A percentile compares a stretch with the other conserved stretches of the same genome.
These are phyloP conservation scores for Hyphopichia burtonii DNA, from an alignment of 1,139 yeast genomes.

Conservation along the genomic window DNA sequence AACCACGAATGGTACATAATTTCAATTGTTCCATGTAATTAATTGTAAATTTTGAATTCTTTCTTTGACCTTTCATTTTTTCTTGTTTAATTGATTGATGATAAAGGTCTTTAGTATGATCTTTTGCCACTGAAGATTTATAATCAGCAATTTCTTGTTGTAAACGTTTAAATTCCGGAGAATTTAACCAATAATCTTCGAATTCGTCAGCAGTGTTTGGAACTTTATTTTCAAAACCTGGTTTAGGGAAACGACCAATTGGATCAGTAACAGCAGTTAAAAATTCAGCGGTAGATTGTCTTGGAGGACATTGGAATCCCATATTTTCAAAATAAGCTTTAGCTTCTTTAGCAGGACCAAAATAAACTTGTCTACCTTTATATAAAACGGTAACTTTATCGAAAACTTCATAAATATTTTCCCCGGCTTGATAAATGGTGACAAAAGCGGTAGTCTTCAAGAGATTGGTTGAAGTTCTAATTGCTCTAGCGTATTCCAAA, in stretches of 20 bases:
- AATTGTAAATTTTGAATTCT: conserved; percentile 33
- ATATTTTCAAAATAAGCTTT: conserved; percentile 34
- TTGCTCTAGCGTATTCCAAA: conserved; percentile 42
- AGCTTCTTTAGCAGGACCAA: conserved; percentile 34
- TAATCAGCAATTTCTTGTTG: conserved; percentile 17
- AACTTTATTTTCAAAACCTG: conserved; percentile 44
- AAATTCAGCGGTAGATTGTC: conserved; percentile 56
- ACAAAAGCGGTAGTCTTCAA: conserved; percentile 39
- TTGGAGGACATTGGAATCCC: conserved; percentile 54
- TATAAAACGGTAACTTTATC: conserved; percentile 44
- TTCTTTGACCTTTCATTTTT: conserved; percentile 23
- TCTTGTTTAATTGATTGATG: conserved; percentile 25
- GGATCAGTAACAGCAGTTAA: conserved; percentile 75
- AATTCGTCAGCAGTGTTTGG: conserved; percentile 27
- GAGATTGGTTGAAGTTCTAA: conserved; percentile 36
- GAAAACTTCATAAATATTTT: conserved; percentile 44
- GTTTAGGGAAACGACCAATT: conserved; percentile 54
- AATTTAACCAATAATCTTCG: conserved; percentile 22
- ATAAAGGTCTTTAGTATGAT: conserved; percentile 11
- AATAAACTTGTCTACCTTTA: conserved; percentile 45
- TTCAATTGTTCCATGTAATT: conserved; percentile 33
- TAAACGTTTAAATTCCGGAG: conserved; percentile 17
- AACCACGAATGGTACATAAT: conserved; percentile 25
- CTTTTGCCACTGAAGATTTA: conserved; percentile 8
- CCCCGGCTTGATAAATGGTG: conserved; percentile 48